Conservation (phyloP, 2,329 filamentous ascomycete genomes). For the Zymoseptoria pseudotritici region DNA sequence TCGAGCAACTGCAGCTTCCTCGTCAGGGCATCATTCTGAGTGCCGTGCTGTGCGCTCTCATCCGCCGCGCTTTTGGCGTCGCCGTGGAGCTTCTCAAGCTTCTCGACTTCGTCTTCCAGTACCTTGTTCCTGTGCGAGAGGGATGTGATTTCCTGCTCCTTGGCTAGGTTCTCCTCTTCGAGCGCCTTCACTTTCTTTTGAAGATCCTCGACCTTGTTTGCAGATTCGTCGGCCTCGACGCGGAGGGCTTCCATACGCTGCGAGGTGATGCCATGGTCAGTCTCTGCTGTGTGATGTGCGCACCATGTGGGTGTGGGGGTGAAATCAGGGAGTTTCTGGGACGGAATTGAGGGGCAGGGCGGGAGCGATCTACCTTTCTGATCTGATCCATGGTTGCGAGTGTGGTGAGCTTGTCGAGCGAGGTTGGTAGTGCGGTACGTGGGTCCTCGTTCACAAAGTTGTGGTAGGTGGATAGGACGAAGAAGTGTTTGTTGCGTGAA, state of each 20-base stretch:
- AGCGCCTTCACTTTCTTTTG: slow-evolving; percentile 78
- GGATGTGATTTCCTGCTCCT: slow-evolving; percentile 97
- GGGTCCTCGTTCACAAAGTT: neutral
- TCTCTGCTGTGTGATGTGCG: neutral
- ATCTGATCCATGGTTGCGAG: slow-evolving; percentile 35
- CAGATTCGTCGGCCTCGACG: slow-evolving; percentile 81
- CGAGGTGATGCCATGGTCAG: neutral
- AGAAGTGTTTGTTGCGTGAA: neutral
- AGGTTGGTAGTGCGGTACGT: neutral
- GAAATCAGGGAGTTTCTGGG: slow-evolving; percentile 7
- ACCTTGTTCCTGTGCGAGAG: slow-evolving; percentile 91
- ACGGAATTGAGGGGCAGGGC: slow-evolving; percentile 21
- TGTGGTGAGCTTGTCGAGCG: slow-evolving; percentile 1
- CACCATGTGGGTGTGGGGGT: slow-evolving; percentile 5
- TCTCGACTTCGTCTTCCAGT: slow-evolving; percentile 85
- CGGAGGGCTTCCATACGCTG: slow-evolving; percentile 95
- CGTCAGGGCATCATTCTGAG: slow-evolving; percentile 85
- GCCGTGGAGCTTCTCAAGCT: slow-evolving; percentile 75
- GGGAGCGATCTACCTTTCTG: slow-evolving; percentile 33
- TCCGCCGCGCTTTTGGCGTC: slow-evolving; percentile 81
- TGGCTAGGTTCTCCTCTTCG: slow-evolving; percentile 89
- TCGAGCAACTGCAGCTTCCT: slow-evolving; percentile 91
- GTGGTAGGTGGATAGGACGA: neutral
- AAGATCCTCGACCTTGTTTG: slow-evolving; percentile 77
- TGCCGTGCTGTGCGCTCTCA: slow-evolving; percentile 73